Evolutionary conservation across 306 rosid species (phyloP), one percentile per base, ranked within the genome.

Genomic region (Clitoria ternatea): DNA sequence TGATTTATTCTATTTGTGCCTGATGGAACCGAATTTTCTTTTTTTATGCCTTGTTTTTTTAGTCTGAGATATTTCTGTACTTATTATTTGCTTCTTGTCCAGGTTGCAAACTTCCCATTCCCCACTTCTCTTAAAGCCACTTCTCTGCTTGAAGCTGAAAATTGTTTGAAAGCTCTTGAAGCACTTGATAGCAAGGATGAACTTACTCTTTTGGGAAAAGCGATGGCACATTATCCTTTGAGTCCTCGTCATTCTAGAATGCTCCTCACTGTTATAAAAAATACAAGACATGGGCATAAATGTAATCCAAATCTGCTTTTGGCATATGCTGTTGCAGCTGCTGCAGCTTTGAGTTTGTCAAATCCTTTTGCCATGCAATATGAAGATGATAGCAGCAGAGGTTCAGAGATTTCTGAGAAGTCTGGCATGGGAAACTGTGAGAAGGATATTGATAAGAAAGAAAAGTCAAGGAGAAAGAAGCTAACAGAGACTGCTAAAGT

Each of bases 171-270:
- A 76, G 86, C 87, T 63, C 97, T 93, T 33, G 96, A 90, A 72
- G 98, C 98, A 64, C 94, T 93, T 69, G 94, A 85, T 77, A 59
- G 68, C 75, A 75, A 76, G 67, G 88, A 88, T 23, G 85, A 80
- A 60, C 73, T 93, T 49, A 93, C 97, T 42, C 57, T 76, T 40
- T 69, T 90, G 56, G 98, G 97, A 59, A 87, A 84, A 85, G 88
- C 89, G 75, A 93, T 90, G 98, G 92, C 97, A 37, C 79, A 65
- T 33, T 93, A 73, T 75, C 98, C 98, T 56, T 81, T 88, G 94
- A 90, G 96, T 83, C 98, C 98, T 47, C 97, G 97, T 71, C 98
- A 87, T 85, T 88, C 98, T 3, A 87, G 90, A 85, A 94, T 94
- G 97, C 85, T 88, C 37, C 92, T 94, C 66, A 88, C 94, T 1